Base-by-base conservation (phyloP, 495 filamentous ascomycete species). In the Thermothielavioides terrestris region DNA sequence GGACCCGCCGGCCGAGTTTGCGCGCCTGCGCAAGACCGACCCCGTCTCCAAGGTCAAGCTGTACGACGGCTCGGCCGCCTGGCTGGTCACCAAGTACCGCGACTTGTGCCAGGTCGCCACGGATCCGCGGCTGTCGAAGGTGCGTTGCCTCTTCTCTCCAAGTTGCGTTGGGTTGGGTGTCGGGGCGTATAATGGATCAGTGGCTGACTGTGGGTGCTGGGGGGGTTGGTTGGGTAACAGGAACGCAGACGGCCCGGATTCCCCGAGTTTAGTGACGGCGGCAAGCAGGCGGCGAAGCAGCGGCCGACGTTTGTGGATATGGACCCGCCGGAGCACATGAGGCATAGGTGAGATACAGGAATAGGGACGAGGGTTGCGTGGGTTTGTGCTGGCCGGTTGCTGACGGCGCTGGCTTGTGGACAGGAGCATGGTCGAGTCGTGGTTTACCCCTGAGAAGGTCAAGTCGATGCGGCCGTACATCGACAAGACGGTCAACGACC, bases 231-330 rank as follows among this genome's bases (percentile, higher is more conserved):
- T 49, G 18, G 10, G 14, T n/a, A 40, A 6, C 26, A 68, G 68
- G 58, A 70, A 42, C 62, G 72, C 3, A 62, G 41, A 9, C 48
- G 69, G 7, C 65, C 69, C 3, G 71, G 73, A 1, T 75, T 74
- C 42, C 71, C 73, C 8, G 69, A 75, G 53, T 59, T 75, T 39
- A 55, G 52, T 31, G 48, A 60, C 21, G 58, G 70, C 18, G 73
- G 66, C 2, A 70, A 71, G 49, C 48, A 51, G 6, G 74, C 71
- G 1, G 66, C 54, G 15, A 67, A 73, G 49, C 66, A 61, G 39
- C 63, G 66, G 45, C 68, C 72, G 4, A 76, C 71, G 6, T 74
- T 76, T 49, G 72, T 75, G 6, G 70, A 75, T 45, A 72, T 74
- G 72, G 71, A 74, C 45, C 56, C 67, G 11, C 69, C 71, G 3